These are phyloP conservation scores for Aspergillus kassunensis DNA, from an alignment of 495 filamentous ascomycete genomes.

Conservation along the genomic window DNA sequence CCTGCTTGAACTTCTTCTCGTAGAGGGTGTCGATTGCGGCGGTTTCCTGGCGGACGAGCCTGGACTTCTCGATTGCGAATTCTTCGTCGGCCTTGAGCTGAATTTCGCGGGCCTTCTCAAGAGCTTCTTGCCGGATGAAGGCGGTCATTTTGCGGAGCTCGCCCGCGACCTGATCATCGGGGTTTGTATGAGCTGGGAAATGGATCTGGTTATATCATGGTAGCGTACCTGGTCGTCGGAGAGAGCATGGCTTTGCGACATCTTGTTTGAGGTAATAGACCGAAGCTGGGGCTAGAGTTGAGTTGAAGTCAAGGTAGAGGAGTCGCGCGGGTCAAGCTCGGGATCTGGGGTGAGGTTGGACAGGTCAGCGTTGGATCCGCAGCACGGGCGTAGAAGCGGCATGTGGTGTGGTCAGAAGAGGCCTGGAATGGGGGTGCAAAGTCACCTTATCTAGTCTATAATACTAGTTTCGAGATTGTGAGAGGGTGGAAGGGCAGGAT, in stretches of 20 bases:
- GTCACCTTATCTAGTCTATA: conserved; percentile 4
- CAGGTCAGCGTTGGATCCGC: conserved; percentile 7
- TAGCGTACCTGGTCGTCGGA: conserved; percentile 86
- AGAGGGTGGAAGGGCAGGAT: not conserved
- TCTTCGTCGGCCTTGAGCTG: conserved; percentile 97
- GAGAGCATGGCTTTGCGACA: conserved; percentile 90
- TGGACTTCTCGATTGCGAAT: conserved; percentile 96
- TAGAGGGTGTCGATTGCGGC: conserved; percentile 85
- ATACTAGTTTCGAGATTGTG: conserved; percentile 16
- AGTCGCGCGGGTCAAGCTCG: conserved; percentile 4
- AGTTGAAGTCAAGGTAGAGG: conserved; percentile 9
- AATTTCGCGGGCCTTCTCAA: conserved; percentile 95
- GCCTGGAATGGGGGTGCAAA: not conserved
- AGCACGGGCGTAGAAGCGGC: not conserved
- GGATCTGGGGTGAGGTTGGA: conserved; percentile 10
- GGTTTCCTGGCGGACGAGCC: conserved; percentile 93
- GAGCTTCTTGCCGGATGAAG: conserved; percentile 98
- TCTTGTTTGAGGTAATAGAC: conserved; percentile 46
- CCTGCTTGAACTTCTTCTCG: conserved; percentile 98
- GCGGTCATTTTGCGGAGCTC: conserved; percentile 99
- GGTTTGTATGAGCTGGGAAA: conserved; percentile 17
- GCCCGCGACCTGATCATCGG: conserved; percentile 64
- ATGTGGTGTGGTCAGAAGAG: conserved; percentile 7
- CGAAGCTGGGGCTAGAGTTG: conserved; percentile 22
- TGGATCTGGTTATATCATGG: conserved; percentile 9